Percentiles rank a stretch among this genome's conserved stretches.
These are phyloP conservation scores for Metschnikowia drakensbergensis DNA, from an alignment of 805 yeast genomes.

Conservation along the genomic window DNA sequence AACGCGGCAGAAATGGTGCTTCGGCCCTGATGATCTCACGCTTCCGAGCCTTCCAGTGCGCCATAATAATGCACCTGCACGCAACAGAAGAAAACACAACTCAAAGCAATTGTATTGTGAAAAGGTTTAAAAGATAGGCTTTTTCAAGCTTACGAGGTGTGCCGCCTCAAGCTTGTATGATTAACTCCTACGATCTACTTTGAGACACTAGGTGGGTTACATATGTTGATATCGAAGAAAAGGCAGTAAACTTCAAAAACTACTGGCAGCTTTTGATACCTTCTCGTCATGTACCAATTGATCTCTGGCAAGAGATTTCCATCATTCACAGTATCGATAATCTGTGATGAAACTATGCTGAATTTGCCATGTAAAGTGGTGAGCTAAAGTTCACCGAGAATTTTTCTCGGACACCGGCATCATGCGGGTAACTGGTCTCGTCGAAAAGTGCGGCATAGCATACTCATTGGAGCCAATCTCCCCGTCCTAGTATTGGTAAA, in stretches of 20 bases:
- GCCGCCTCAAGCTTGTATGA: no score
- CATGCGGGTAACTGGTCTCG: slow-evolving; percentile 12
- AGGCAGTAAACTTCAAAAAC: slow-evolving; percentile 18
- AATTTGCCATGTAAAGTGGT: slow-evolving; percentile 31
- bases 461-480: neutral
- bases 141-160: neutral
- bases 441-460: neutral
- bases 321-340: slow-evolving; percentile 36
- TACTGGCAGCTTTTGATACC: slow-evolving; percentile 21
- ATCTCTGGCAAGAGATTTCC: slow-evolving; percentile 44
- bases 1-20: neutral
- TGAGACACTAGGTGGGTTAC: neutral
- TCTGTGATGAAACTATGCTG: slow-evolving; percentile 46
- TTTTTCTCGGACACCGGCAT: slow-evolving; percentile 1
- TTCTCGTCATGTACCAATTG: slow-evolving; percentile 22
- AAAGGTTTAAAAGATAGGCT: neutral
- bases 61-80: slow-evolving; percentile 2
- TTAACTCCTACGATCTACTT: neutral
- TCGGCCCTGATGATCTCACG: neutral
- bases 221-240: slow-evolving; percentile 2
- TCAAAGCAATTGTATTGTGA: neutral
- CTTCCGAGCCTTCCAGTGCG: neutral
- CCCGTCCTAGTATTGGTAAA: neutral
- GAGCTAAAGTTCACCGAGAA: neutral
- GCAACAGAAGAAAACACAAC: neutral